phyloP scores from a whole-genome alignment of 1,284 basidiomycete species.

The Mrakiaceae sp. region DNA sequence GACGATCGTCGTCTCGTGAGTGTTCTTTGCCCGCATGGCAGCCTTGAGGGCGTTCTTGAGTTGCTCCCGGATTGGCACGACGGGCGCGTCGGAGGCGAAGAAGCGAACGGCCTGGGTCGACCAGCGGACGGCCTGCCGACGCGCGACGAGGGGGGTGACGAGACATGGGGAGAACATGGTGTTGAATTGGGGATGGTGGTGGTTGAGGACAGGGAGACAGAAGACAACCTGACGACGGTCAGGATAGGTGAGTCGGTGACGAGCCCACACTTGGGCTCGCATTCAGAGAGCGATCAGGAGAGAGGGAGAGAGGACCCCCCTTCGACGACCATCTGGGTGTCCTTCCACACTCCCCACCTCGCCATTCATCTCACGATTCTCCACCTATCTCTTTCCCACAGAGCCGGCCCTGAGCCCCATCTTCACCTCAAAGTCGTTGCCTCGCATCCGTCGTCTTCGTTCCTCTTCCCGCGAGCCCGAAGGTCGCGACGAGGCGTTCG shows the following conservation, averaged over 20 bases:
- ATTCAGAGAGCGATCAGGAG: too few species aligned
- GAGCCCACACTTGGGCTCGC: not conserved
- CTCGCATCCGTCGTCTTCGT: too few species aligned
- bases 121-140: too few species aligned
- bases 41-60: slow-evolving; percentile 12
- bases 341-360: too few species aligned
- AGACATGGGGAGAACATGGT: not conserved
- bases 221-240: not conserved
- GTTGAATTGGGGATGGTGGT: not conserved
- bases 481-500: too few species aligned
- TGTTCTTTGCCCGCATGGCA: slow-evolving; percentile 3
- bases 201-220: not conserved
- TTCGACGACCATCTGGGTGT: too few species aligned
- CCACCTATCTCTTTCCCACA: too few species aligned
- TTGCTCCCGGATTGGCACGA: slow-evolving; percentile 8
- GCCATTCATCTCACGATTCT: too few species aligned
- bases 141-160: not conserved
- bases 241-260: not conserved
- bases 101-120: not conserved
- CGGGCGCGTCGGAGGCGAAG: not conserved
- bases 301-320: too few species aligned
- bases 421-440: too few species aligned
- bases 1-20: slow-evolving; percentile 2
- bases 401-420: too few species aligned
- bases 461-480: too few species aligned